phyloP scores from a whole-genome alignment of 768 basidiomycete species.

The Rhodotorula sphaerocarpa region DNA sequence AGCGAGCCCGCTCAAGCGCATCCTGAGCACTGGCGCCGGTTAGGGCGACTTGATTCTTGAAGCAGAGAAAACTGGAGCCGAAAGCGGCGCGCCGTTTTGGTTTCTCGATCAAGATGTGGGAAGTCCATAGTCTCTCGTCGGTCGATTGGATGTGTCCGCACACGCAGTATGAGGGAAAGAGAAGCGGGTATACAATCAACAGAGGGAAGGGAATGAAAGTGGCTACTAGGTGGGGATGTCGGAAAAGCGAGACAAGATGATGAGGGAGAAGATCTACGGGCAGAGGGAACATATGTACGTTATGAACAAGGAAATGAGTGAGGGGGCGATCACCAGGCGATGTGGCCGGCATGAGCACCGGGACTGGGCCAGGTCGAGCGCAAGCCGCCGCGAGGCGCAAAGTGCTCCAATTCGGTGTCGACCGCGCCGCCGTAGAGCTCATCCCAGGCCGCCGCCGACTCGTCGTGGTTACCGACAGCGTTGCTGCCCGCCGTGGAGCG shows the following conservation, averaged over 20 bases:
- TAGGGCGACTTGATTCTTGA: too few relatives aligned
- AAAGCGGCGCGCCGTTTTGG: too few relatives aligned
- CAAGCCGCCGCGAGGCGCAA: background rate
- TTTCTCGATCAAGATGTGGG: too few relatives aligned
- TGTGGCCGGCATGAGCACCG: background rate
- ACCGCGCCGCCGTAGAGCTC: background rate
- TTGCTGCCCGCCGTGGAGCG: background rate
- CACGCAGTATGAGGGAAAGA: background rate
- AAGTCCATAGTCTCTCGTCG: too few relatives aligned
- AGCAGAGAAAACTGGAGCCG: too few relatives aligned
- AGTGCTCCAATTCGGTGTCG: slow-evolving; percentile 11
- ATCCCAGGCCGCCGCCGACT: background rate
- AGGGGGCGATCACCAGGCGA: background rate
- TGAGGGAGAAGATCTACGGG: background rate
- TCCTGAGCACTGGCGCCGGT: too few relatives aligned
- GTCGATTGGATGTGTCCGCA: background rate
- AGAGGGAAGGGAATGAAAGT: background rate
- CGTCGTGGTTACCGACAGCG: background rate
- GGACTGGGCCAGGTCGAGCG: slow-evolving; percentile 11
- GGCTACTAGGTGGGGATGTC: background rate
- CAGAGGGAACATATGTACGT: background rate
- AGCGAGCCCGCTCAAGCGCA: too few relatives aligned
- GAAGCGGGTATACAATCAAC: background rate
- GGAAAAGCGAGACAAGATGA: background rate
- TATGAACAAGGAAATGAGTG: background rate